phyloP scores from a whole-genome alignment of 371 early-diverging fungal species.

The Coemansia sp. region DNA sequence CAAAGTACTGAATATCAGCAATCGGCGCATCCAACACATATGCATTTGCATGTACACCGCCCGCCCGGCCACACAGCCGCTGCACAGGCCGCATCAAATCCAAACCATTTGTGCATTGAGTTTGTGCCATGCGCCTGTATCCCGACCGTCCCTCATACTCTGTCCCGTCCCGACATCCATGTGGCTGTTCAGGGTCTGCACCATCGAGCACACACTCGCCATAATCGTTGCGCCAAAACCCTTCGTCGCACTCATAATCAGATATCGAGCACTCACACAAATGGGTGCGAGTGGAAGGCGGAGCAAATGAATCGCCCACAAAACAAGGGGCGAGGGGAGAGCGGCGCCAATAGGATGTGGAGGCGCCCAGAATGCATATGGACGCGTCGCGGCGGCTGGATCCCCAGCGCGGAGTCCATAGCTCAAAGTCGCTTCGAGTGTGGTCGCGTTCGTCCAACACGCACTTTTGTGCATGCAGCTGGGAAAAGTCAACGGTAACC shows the following conservation, averaged over 20 bases:
- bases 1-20: conserved; percentile 57
- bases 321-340: conserved; percentile 72
- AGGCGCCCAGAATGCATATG: conserved; percentile 58
- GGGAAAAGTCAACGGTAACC: conserved; percentile 54
- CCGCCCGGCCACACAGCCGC: conserved; percentile 56
- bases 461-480: conserved; percentile 55
- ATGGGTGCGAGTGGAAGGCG: conserved; percentile 51
- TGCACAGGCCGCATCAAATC: conserved; percentile 60
- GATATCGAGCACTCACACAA: conserved; percentile 42
- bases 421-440: conserved; percentile 72
- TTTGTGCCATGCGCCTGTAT: conserved; percentile 62
- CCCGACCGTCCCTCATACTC: conserved; percentile 69
- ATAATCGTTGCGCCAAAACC: conserved; percentile 68
- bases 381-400: conserved; percentile 23
- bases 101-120: conserved; percentile 66
- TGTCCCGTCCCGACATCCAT: conserved; percentile 56
- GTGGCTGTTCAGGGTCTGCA: conserved; percentile 67
- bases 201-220: conserved; percentile 67
- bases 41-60: conserved; percentile 26
- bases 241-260: conserved; percentile 63
- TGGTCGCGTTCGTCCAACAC: conserved; percentile 56
- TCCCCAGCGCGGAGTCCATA: conserved; percentile 63
- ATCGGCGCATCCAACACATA: conserved; percentile 41
- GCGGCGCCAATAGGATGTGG: conserved; percentile 74
- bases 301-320: conserved; percentile 65